phyloP scores from a whole-genome alignment of 2,329 filamentous ascomycete species.

The Mycosphaerella sp. region DNA sequence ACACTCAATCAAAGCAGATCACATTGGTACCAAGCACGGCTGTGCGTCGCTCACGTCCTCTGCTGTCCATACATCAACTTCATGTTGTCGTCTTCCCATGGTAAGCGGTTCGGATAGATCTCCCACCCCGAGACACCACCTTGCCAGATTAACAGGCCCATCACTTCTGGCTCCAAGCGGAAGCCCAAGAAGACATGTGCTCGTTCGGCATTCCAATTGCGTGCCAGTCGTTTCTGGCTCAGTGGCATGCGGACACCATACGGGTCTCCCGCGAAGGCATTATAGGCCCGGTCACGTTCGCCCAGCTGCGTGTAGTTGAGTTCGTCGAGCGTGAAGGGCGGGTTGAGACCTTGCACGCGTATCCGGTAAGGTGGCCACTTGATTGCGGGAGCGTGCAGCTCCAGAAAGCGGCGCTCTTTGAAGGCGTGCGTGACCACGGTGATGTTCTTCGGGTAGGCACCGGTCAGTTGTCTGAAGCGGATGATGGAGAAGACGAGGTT shows the following conservation, averaged over 20 bases:
- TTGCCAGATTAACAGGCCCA: slow-evolving; percentile 25
- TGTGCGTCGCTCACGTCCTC: neutral
- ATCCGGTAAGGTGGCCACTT: slow-evolving; percentile 39
- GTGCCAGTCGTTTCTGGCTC: slow-evolving; percentile 35
- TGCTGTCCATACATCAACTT: slow-evolving; percentile 11
- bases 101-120: slow-evolving; percentile 23
- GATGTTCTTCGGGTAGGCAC: slow-evolving; percentile 37
- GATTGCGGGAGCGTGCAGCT: slow-evolving; percentile 37
- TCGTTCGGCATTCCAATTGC: slow-evolving; percentile 36
- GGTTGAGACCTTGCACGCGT: slow-evolving; percentile 42
- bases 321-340: slow-evolving; percentile 37
- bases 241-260: slow-evolving; percentile 35
- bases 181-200: slow-evolving; percentile 19
- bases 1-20: too few species aligned
- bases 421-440: slow-evolving; percentile 45
- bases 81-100: slow-evolving; percentile 23
- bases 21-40: neutral
- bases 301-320: slow-evolving; percentile 33
- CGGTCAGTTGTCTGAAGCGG: slow-evolving; percentile 40
- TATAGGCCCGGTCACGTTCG: slow-evolving; percentile 36
- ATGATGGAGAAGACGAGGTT: slow-evolving; percentile 74
- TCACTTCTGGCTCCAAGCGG: slow-evolving; percentile 21
- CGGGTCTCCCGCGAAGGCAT: slow-evolving; percentile 36
- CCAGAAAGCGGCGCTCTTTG: slow-evolving; percentile 41
- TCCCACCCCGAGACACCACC: slow-evolving; percentile 27